These are phyloP conservation scores for Syzygium syzygioides DNA, from an alignment of 441 rosid species.

Conservation along the genomic window DNA sequence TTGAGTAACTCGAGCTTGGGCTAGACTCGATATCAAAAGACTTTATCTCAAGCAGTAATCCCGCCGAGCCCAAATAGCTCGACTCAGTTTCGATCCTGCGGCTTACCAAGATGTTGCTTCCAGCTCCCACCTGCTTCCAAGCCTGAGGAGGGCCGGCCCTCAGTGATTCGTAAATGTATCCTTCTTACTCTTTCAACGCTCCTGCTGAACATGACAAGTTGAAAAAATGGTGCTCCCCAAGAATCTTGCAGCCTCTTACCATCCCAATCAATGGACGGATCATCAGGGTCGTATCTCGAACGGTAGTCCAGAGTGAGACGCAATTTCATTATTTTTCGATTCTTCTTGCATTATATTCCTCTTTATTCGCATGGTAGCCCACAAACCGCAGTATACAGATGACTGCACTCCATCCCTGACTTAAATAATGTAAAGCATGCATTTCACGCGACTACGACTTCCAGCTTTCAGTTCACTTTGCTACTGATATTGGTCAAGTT, in stretches of 20 bases:
- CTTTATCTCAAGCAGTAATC: background rate
- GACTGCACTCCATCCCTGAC: background rate
- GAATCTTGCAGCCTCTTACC: rapidly evolving
- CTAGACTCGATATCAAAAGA: background rate
- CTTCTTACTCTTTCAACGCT: background rate
- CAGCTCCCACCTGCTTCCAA: background rate
- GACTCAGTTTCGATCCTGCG: background rate
- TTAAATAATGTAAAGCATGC: background rate
- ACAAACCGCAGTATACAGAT: background rate
- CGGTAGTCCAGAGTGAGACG: background rate
- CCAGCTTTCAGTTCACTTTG: background rate
- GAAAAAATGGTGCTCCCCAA: background rate
- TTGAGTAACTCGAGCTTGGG: background rate
- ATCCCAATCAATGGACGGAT: no score
- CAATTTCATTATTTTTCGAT: background rate
- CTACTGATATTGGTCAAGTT: background rate
- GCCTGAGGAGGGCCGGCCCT: background rate
- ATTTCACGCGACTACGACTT: background rate
- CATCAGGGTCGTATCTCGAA: background rate
- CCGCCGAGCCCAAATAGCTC: background rate
- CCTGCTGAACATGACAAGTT: background rate
- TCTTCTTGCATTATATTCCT: background rate
- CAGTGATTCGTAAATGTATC: background rate
- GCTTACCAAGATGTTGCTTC: background rate
- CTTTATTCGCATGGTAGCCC: background rate